These are phyloP conservation scores for Fusarium transvaalense DNA, from an alignment of 2,329 filamentous ascomycete genomes.

Conservation along the genomic window DNA sequence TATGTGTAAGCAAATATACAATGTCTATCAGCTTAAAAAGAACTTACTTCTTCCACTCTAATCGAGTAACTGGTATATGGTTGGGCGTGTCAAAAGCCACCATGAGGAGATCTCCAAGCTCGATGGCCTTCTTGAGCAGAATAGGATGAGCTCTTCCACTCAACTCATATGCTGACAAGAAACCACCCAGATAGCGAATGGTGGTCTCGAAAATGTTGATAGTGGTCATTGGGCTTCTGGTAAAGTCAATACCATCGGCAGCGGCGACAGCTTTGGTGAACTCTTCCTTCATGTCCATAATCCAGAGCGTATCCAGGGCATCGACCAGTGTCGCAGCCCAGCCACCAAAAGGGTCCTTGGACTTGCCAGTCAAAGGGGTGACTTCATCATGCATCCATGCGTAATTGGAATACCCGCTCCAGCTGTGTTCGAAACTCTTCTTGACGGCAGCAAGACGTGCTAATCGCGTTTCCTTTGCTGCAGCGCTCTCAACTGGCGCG, in stretches of 20 bases:
- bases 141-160: conserved; percentile 61
- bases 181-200: conserved; percentile 75
- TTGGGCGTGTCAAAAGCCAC: conserved; percentile 75
- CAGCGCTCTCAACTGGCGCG: conserved; percentile 50
- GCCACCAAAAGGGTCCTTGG: conserved; percentile 70
- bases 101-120: conserved; percentile 72
- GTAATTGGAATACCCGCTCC: conserved; percentile 69
- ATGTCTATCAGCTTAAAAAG: neutral
- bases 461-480: conserved; percentile 50
- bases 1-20: conserved; percentile 23
- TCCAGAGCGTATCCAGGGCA: conserved; percentile 75
- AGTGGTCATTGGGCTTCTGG: conserved; percentile 57
- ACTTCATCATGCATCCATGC: conserved; percentile 75
- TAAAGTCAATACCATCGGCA: conserved; percentile 70
- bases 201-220: conserved; percentile 77
- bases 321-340: conserved; percentile 76
- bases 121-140: conserved; percentile 70
- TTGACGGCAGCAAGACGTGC: conserved; percentile 60
- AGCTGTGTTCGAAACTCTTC: conserved; percentile 66
- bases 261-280: conserved; percentile 72
- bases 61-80: conserved; percentile 64
- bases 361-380: conserved; percentile 64
- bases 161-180: conserved; percentile 74
- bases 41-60: conserved; percentile 48
- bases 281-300: conserved; percentile 73